Evolutionary conservation across 23 red algal species (phyloP), one percentile per base, ranked within the genome.

Genomic region (Chondrus crispus): DNA sequence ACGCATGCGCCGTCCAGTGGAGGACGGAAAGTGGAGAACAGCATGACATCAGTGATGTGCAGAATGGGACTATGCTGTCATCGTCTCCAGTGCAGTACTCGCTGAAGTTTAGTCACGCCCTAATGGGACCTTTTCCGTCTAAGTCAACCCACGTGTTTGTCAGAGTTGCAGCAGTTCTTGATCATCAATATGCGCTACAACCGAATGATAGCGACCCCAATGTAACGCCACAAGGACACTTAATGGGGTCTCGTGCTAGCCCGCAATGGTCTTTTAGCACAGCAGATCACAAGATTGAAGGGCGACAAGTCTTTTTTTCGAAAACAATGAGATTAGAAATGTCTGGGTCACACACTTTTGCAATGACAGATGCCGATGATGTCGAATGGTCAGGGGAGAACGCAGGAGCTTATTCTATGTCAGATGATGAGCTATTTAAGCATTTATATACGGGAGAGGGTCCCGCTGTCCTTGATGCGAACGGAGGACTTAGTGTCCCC

Each of bases 1-100:
- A 83, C 50, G 93, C 69, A 28, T 90, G 85, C 18, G 8, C 77
- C 40, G 44, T 95, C 58, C 55, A 88, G 68, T 88, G 85, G 85
- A 90, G 84, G 52, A 74, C 2, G 8, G 37, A 33, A 32, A 49
- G 74, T 40, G 75, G 77, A 24, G 20, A 33, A 22, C n/a, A 80
- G 2, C 36, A 80, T 26, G 88, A 76, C 22, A 14, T 30, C 29
- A 70, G 62, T 11, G 35, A 37, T 7, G 68, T 82, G 35, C 77
- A 82, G 28, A 48, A 42, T n/a, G 88, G 88, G 33, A 76, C 71
- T 66, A 32, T 66, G 7, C n/a, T n/a, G n/a, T n/a, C n/a, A n/a
- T n/a, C n/a, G n/a, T 32, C 18, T 66, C 60, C 60, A 32, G 60
- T 66, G 8, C 26, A n/a, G 8, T 32, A 66, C 8, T 32, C 26